Percentiles rank a stretch among this genome's conserved stretches.
Evolutionary conservation across 1,139 yeast genomes (phyloP).

Genomic region (Nakaseomyces sp.): DNA sequence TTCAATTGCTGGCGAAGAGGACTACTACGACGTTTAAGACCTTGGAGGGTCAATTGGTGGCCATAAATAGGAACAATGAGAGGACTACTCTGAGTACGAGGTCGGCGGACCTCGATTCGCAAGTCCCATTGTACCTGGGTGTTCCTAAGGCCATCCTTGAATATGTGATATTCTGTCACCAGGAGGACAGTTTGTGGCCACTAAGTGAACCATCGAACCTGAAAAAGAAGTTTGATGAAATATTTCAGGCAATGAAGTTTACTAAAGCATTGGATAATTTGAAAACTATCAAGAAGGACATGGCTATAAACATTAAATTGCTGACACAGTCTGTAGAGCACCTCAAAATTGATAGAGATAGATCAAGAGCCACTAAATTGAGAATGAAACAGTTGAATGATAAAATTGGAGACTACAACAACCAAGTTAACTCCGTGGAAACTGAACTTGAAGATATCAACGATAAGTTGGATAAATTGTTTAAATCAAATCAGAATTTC

Average conservation of each 20-base stretch:
- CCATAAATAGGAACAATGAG: slow-evolving; percentile 51
- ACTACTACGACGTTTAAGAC: slow-evolving; percentile 74
- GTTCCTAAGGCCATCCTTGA: slow-evolving; percentile 83
- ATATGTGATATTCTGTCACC: slow-evolving; percentile 93
- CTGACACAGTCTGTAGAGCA: slow-evolving; percentile 73
- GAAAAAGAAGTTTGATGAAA: slow-evolving; percentile 91
- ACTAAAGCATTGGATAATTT: slow-evolving; percentile 82
- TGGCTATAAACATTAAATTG: slow-evolving; percentile 63
- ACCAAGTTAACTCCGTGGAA: slow-evolving; percentile 45
- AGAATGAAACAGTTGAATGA: slow-evolving; percentile 40
- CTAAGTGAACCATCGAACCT: slow-evolving; percentile 80
- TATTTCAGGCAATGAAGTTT: slow-evolving; percentile 88
- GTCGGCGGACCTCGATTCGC: slow-evolving; percentile 75
- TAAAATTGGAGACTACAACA: slow-evolving; percentile 40
- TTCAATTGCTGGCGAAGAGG: slow-evolving; percentile 60
- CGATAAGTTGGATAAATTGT: slow-evolving; percentile 52
- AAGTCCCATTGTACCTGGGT: slow-evolving; percentile 76
- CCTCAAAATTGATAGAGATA: slow-evolving; percentile 58
- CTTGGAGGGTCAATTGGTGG: slow-evolving; percentile 76
- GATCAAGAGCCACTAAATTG: slow-evolving; percentile 53
- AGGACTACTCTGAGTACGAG: slow-evolving; percentile 72
- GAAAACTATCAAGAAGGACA: slow-evolving; percentile 67
- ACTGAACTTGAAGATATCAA: slow-evolving; percentile 45
- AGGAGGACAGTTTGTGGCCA: slow-evolving; percentile 97
- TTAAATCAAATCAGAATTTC: slow-evolving; percentile 72